Evolutionary conservation across 2,329 filamentous ascomycete genomes (phyloP).

Genomic region (Alternaria rosae): DNA sequence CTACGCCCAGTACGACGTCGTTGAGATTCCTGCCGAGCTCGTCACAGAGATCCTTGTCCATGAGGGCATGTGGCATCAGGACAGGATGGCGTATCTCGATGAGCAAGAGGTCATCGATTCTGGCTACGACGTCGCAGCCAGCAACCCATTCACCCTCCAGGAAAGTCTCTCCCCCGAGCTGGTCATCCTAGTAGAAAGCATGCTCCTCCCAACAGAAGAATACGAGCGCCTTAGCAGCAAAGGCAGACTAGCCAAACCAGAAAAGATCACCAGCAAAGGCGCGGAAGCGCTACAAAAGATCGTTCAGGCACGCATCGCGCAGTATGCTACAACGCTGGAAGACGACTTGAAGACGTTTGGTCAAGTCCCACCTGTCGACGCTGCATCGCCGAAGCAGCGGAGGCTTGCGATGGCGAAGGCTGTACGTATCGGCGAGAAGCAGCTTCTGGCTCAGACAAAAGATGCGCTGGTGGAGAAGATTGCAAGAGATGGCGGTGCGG

Average conservation of each 20-base stretch:
- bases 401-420: constrained; percentile 66
- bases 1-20: constrained; percentile 81
- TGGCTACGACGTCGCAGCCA: constrained; percentile 66
- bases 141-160: constrained; percentile 42
- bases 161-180: constrained; percentile 54
- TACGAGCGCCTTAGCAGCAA: constrained; percentile 53
- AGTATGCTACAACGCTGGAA: constrained; percentile 63
- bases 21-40: constrained; percentile 73
- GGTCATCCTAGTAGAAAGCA: constrained; percentile 53
- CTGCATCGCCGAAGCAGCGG: constrained; percentile 25
- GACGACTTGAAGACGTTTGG: constrained; percentile 60
- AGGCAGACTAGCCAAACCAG: constrained; percentile 54
- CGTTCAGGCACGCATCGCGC: constrained; percentile 50
- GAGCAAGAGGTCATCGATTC: constrained; percentile 73
- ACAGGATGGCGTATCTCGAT: constrained; percentile 63
- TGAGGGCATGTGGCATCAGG: constrained; percentile 21
- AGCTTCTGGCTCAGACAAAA: constrained; percentile 66
- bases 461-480: constrained; percentile 31
- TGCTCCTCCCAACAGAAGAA: constrained; percentile 52
- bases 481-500: constrained; percentile 40
- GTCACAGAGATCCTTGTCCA: constrained; percentile 50
- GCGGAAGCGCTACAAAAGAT: constrained; percentile 51
- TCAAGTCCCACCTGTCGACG: constrained; percentile 38
- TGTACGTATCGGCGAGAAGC: constrained; percentile 77
- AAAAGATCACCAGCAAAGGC: constrained; percentile 50